Conservation (phyloP, 768 basidiomycete genomes). For the Neoboletus brunneissimus region DNA sequence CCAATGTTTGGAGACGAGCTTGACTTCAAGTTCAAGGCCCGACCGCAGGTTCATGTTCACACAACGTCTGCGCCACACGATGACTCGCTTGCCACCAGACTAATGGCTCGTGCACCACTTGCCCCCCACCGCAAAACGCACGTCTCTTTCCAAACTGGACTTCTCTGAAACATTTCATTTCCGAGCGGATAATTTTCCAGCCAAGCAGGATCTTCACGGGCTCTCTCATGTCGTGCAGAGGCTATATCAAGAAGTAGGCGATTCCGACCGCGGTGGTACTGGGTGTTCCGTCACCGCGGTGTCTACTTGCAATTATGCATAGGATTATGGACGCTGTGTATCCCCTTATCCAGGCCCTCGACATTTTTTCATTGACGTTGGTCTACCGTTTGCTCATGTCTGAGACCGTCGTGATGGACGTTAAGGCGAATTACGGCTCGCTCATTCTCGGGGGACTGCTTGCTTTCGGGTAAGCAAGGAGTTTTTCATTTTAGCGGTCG, state of each 20-base stretch:
- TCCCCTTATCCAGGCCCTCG: neutral
- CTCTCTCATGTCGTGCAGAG: neutral
- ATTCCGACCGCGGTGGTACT: too few relatives aligned
- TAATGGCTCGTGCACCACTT: too few relatives aligned
- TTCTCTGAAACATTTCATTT: neutral
- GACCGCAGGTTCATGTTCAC: too few relatives aligned
- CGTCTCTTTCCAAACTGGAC: too few relatives aligned
- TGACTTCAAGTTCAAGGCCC: too few relatives aligned
- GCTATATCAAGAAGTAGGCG: too few relatives aligned
- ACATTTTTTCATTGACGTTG: neutral
- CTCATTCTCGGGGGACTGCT: slow-evolving; percentile 24
- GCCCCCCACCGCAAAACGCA: too few relatives aligned
- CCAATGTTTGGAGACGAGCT: too few relatives aligned
- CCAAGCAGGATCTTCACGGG: neutral
- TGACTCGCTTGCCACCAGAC: too few relatives aligned
- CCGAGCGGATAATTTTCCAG: neutral
- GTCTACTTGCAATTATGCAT: slow-evolving; percentile 3
- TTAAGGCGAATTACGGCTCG: slow-evolving; percentile 15
- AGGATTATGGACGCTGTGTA: neutral
- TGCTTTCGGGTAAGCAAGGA: slow-evolving; percentile 17
- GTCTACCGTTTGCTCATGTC: slow-evolving; percentile 2
- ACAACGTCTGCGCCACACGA: too few relatives aligned
- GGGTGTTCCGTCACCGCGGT: neutral
- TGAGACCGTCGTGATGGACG: neutral
- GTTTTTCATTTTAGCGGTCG: neutral